These are phyloP conservation scores for Pseudogymnoascus sp. DNA, from an alignment of 2,329 filamentous ascomycete species.

Conservation along the genomic window DNA sequence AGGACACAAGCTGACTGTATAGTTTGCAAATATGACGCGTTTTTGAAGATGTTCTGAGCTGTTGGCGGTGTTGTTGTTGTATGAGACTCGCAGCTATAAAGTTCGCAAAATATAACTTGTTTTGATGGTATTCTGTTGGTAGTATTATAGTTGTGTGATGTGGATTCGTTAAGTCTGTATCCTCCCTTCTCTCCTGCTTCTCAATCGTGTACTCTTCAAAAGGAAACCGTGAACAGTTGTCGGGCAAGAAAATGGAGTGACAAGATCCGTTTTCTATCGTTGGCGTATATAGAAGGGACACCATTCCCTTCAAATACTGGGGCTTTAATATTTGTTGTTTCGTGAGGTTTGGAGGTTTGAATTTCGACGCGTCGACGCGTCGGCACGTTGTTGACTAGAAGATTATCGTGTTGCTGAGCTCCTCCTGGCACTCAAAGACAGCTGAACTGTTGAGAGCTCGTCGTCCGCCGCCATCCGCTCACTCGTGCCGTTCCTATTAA, in stretches of 20 bases:
- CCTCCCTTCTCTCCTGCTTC: background rate
- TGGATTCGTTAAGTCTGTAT: too few species aligned
- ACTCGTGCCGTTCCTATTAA: too few species aligned
- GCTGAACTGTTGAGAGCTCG: constrained; percentile 7
- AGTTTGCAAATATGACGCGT: too few species aligned
- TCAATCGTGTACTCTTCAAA: background rate
- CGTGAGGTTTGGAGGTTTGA: background rate
- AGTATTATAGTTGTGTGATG: too few species aligned
- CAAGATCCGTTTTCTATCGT: background rate
- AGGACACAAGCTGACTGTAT: too few species aligned
- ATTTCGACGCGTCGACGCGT: background rate
- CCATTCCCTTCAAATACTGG: background rate
- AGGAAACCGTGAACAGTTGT: background rate
- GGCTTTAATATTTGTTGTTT: background rate
- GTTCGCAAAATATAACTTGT: too few species aligned
- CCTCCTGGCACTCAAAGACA: constrained; percentile 7
- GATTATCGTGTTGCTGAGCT: background rate
- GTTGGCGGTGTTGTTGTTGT: too few species aligned
- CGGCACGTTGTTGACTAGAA: too few species aligned
- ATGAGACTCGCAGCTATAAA: too few species aligned
- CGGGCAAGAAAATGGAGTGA: background rate
- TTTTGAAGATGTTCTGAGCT: too few species aligned
- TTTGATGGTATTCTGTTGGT: too few species aligned
- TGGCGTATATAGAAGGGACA: background rate
- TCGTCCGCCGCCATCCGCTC: too few species aligned